phyloP scores from a whole-genome alignment of 2,329 filamentous ascomycete genomes.

The Xylaria sp. region DNA sequence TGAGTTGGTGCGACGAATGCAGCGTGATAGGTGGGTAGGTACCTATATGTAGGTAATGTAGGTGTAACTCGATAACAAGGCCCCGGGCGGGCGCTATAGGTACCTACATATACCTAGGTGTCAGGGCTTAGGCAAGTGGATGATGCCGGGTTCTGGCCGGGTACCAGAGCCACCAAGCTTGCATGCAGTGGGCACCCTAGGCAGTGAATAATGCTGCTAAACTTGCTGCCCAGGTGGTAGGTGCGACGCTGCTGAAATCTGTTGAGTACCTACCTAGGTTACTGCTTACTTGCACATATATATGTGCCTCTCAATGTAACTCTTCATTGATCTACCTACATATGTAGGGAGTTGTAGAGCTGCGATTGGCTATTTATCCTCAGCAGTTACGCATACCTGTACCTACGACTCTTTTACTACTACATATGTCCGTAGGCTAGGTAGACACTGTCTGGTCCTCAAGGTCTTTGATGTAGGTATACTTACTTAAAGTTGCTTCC shows the following conservation, averaged over 20 bases:
- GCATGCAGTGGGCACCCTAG: background rate
- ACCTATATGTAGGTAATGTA: background rate
- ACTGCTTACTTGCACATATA: background rate
- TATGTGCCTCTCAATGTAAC: background rate
- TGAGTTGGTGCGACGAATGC: slow-evolving; percentile 15
- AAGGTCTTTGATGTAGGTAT: no score
- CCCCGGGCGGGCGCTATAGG: no score
- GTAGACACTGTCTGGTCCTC: background rate
- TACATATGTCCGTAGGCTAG: background rate
- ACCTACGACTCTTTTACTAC: background rate
- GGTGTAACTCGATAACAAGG: background rate
- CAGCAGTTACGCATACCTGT: background rate
- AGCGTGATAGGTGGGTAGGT: slow-evolving; percentile 17
- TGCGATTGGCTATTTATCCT: slow-evolving; percentile 22
- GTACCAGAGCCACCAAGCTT: background rate
- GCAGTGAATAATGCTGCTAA: background rate
- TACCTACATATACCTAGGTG: no score
- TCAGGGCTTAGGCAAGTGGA: background rate
- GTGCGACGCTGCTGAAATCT: background rate
- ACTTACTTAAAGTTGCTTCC: no score
- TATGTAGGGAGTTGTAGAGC: background rate
- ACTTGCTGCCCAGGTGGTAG: background rate
- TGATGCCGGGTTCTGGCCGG: background rate
- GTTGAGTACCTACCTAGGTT: background rate
- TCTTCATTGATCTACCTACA: background rate